Evolutionary conservation across 768 basidiomycete species (phyloP), one percentile per base, ranked within the genome.

Genomic region (Tremella mesenterica): DNA sequence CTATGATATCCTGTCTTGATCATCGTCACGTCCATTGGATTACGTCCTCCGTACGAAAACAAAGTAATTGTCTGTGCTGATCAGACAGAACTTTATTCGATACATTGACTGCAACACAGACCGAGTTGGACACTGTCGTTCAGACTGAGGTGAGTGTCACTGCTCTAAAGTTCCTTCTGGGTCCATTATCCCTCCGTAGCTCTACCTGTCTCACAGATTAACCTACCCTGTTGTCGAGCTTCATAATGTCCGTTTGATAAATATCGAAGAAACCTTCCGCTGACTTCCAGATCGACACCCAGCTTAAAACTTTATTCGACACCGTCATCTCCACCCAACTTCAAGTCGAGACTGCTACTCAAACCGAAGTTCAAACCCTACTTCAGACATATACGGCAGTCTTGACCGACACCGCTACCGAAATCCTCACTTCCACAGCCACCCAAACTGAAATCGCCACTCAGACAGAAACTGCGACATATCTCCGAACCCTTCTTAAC

Each of bases 261-360:
- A 10, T 10, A 36, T 18, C 33, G 33, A 18, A 10, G 33, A 12
- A 36, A 36, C 33, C 33, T 36, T 36, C 33, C 33, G 12, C 21
- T 45, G 20, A 23, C 44, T 4, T 16, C 2, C 27, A 57, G 56
- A 57, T 51, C 29, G 44, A 48, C 30, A 57, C 51, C 13, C n/a
- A 52, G 21, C 23, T 41, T 8, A 5, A 51, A 41, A 51, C 49
- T 4, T 6, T 51, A 21, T 16, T 36, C 18, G 16, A 51, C 18
- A 41, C 36, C 18, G 6, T 38, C 20, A 53, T 23, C 8, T 34
- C 46, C n/a, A 48, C 47, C 20, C 21, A 36, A 16, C 47, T 44
- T 29, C 6, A 18, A 28, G 49, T 50, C 16, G 38, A 52, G 4
- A 44, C 41, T 8, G 54, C 18, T n/a, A 48, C 47, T n/a, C n/a